These are phyloP conservation scores for Rachicladosporium sp. DNA, from an alignment of 2,329 filamentous ascomycete genomes.

Conservation along the genomic window DNA sequence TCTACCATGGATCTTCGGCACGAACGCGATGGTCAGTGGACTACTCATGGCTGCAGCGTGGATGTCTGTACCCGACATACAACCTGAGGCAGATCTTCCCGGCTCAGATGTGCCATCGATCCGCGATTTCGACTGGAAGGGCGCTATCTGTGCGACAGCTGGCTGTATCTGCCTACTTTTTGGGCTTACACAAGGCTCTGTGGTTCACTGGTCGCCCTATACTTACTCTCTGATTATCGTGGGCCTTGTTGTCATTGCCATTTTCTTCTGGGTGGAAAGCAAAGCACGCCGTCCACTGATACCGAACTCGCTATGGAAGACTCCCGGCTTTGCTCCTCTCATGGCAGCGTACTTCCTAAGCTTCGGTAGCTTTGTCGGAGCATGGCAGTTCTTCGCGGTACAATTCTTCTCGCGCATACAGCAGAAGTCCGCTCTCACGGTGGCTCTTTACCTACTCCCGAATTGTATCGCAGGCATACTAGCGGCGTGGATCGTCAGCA, in stretches of 20 bases:
- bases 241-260: constrained; percentile 19
- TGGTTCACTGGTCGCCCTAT: constrained; percentile 25
- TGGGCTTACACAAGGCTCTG: constrained; percentile 25
- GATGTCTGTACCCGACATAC: constrained; percentile 28
- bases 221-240: constrained; percentile 25
- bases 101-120: constrained; percentile 12
- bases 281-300: constrained; percentile 22
- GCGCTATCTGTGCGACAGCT: constrained; percentile 16
- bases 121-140: constrained; percentile 21
- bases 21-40: constrained; percentile 28
- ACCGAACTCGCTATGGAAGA: constrained; percentile 29
- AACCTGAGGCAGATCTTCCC: constrained; percentile 18
- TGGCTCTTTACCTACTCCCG: constrained; percentile 33
- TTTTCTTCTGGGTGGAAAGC: constrained; percentile 23
- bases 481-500: constrained; percentile 35
- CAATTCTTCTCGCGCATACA: constrained; percentile 30
- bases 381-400: constrained; percentile 26
- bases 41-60: constrained; percentile 27
- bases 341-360: constrained; percentile 28
- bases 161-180: constrained; percentile 25
- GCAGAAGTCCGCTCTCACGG: constrained; percentile 27
- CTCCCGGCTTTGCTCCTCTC: constrained; percentile 31
- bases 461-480: constrained; percentile 34
- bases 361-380: constrained; percentile 20
- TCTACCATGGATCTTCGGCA: constrained; percentile 33